phyloP scores from a whole-genome alignment of 371 early-diverging fungal species.

The Mucor sp. region DNA sequence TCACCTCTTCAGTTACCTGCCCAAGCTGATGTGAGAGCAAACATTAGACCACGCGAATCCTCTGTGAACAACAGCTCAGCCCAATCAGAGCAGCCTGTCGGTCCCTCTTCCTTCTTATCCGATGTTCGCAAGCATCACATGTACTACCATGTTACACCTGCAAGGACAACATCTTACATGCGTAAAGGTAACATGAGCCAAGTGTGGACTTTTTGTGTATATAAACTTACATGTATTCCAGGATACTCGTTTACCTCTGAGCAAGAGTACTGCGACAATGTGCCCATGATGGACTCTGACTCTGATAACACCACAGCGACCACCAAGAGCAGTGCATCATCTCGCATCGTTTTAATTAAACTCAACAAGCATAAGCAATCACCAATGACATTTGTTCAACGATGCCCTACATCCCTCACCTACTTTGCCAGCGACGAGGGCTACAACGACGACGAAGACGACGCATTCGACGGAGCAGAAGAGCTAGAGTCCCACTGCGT shows the following conservation, averaged over 20 bases:
- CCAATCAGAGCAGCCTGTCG: slow-evolving; percentile 17
- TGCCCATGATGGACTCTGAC: slow-evolving; percentile 10
- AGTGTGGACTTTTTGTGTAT: not conserved
- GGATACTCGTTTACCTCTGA: not conserved
- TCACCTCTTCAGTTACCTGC: slow-evolving; percentile 28
- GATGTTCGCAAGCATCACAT: slow-evolving; percentile 4
- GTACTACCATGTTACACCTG: slow-evolving; percentile 10
- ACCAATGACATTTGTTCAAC: not conserved
- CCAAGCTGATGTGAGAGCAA: slow-evolving; percentile 1
- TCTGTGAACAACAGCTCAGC: not conserved
- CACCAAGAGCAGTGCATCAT: slow-evolving; percentile 2
- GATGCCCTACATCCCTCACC: slow-evolving; percentile 3
- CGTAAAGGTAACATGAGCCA: slow-evolving; percentile 3
- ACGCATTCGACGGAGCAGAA: not conserved
- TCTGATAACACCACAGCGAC: not conserved
- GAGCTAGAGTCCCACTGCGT: slow-evolving; percentile 23
- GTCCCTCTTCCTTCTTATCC: slow-evolving; percentile 26
- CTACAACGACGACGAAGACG: slow-evolving; percentile 22
- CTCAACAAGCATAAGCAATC: slow-evolving; percentile 9
- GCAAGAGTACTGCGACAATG: not conserved
- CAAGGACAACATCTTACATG: not conserved
- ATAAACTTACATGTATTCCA: not conserved
- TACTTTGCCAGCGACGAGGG: slow-evolving; percentile 28
- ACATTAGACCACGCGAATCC: slow-evolving; percentile 11
- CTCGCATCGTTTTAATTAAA: slow-evolving; percentile 18